phyloP scores from a whole-genome alignment of 768 basidiomycete species.

The Boletus bicolor region DNA sequence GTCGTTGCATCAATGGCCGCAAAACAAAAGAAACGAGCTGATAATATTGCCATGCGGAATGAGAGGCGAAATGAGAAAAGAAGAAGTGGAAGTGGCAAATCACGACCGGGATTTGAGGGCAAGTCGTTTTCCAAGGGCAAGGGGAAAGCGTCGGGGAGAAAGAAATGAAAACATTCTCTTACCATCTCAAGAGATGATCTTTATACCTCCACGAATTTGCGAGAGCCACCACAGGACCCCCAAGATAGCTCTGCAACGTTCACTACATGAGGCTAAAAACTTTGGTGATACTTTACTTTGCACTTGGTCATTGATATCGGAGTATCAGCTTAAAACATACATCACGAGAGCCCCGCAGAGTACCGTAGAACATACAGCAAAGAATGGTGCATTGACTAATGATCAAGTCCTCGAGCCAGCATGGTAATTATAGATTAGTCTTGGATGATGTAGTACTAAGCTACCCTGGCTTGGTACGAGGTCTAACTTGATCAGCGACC shows the following conservation, averaged over 20 bases:
- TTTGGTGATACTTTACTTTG: neutral
- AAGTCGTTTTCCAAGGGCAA: constrained; percentile 66
- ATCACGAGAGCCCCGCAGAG: neutral
- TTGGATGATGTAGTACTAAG: neutral
- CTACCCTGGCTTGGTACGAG: too few relatives aligned
- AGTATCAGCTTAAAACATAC: neutral
- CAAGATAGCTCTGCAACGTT: neutral
- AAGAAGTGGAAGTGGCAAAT: constrained; percentile 55
- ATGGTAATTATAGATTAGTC: too few relatives aligned
- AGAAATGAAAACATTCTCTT: constrained; percentile 14
- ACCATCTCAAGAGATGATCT: neutral
- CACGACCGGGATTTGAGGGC: constrained; percentile 85
- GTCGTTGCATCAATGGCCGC: constrained; percentile 72
- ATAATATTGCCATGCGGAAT: constrained; percentile 85
- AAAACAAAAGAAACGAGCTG: constrained; percentile 84
- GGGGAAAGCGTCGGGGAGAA: constrained; percentile 29
- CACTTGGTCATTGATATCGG: neutral
- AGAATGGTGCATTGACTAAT: too few relatives aligned
- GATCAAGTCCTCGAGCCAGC: neutral
- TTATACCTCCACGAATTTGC: neutral
- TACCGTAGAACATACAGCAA: neutral
- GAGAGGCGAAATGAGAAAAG: constrained; percentile 67
- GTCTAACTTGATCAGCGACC: constrained; percentile 8
- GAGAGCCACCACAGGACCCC: neutral
- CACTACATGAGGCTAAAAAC: neutral